A percentile compares a stretch with the other conserved stretches of the same genome.
phyloP scores from a whole-genome alignment of 2,329 filamentous ascomycete species.

The Graphilbum sp. region DNA sequence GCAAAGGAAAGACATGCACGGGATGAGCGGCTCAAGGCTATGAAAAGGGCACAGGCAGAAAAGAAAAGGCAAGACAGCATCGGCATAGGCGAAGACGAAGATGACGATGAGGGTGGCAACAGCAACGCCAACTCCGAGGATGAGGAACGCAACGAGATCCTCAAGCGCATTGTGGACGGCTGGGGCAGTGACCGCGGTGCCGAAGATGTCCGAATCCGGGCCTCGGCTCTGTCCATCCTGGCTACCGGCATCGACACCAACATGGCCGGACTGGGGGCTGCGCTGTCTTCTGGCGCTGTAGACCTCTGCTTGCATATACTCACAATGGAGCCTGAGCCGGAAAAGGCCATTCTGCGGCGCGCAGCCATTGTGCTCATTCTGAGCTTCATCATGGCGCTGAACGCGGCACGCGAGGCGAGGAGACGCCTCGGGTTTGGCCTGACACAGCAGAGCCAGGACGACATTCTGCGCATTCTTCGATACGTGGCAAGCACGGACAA shows the following conservation, averaged over 20 bases:
- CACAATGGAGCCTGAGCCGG: conserved; percentile 40
- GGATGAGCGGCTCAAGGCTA: conserved; percentile 29
- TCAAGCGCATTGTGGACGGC: conserved; percentile 44
- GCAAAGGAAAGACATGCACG: conserved; percentile 38
- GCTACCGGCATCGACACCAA: conserved; percentile 43
- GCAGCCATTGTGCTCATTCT: conserved; percentile 49
- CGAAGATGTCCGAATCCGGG: conserved; percentile 54
- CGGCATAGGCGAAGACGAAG: too few species aligned
- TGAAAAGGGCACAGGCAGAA: conserved; percentile 23
- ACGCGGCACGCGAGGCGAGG: conserved; percentile 30
- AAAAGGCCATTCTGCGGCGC: conserved; percentile 48
- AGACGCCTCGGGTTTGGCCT: conserved; percentile 35
- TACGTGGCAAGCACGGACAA: conserved; percentile 51
- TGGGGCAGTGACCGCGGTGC: conserved; percentile 51
- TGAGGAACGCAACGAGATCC: conserved; percentile 31
- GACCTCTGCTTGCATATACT: conserved; percentile 49
- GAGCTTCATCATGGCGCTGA: conserved; percentile 42
- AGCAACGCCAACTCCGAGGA: too few species aligned
- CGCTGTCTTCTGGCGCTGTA: conserved; percentile 36
- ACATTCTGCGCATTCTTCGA: conserved; percentile 43
- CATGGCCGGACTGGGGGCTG: conserved; percentile 35
- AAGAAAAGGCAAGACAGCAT: conserved; percentile 29
- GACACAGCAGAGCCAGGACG: conserved; percentile 36
- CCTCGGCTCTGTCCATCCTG: conserved; percentile 53
- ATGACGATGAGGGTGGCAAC: too few species aligned